Evolutionary conservation across 2,329 filamentous ascomycete genomes (phyloP), one percentile per base, ranked within the genome.

Genomic region (Triangularia verruculosa): DNA sequence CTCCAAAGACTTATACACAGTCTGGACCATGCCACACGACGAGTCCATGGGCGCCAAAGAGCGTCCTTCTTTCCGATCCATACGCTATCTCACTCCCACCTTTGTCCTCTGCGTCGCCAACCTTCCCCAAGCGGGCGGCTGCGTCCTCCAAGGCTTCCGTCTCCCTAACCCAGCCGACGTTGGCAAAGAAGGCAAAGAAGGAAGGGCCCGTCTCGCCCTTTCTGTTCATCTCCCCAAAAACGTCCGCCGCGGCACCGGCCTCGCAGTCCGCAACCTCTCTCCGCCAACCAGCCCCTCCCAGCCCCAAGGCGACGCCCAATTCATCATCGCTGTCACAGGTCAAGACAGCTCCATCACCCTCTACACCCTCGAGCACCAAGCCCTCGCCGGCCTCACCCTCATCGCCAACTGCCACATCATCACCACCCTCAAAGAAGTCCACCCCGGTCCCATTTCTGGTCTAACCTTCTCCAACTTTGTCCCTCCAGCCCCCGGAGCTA

Each of bases 261-360:
- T 98, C 58, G 91, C 95, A 58, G 86, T 94, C 57, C 87, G 87
- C 64, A 86, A 89, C 63, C 82, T 97, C 9, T 82, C 84, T 9
- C 82, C 80, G 4, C 78, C 84, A 6, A 75, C 81, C 4, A 78
- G 84, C 11, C 77, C 83, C 0, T 79, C 83, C 17, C 77, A 82
- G 1, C 79, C 74, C 57, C 76, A 86, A 59, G 85, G 84, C 59
- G 87, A 90, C 64, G 85, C 88, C 55, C 92, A 97, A 76, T 90
- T 92, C 68, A 85, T 90, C 55, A 83, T 97, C 68, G 93, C 93
- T 6, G 86, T 96, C 13, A 90, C 91, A 2, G 89, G 89, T 8
- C 89, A 90, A 70, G 91, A 96, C 74, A 87, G 88, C 65, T 92
- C 91, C 11, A 88, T 97, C 68, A 86, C 86, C 4, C 78, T 97